Conservation (phyloP, 2,329 filamentous ascomycete genomes). For the Tolypocladium guangdongense region DNA sequence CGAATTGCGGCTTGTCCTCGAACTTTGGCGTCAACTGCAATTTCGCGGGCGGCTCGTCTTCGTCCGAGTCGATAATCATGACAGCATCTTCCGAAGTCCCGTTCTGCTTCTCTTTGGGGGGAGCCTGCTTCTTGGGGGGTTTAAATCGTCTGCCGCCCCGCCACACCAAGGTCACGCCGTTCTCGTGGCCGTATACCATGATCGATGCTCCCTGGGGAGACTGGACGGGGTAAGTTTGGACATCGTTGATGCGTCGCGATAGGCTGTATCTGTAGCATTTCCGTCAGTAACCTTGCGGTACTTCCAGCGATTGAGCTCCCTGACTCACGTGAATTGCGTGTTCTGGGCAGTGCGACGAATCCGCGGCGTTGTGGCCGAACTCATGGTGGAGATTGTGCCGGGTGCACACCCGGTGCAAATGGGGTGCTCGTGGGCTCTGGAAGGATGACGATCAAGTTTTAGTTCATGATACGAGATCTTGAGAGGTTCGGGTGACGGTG, state of each 20-base stretch:
- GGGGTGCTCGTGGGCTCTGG: neutral
- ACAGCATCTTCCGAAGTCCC: slow-evolving; percentile 40
- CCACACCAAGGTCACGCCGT: slow-evolving; percentile 51
- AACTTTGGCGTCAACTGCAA: slow-evolving; percentile 20
- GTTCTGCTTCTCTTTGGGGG: slow-evolving; percentile 35
- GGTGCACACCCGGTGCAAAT: slow-evolving; percentile 4
- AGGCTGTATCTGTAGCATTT: slow-evolving; percentile 42
- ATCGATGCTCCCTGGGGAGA: slow-evolving; percentile 54
- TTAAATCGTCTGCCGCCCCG: slow-evolving; percentile 52
- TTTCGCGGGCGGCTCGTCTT: slow-evolving; percentile 34
- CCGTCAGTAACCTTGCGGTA: slow-evolving; percentile 2
- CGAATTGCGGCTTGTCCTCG: slow-evolving; percentile 48
- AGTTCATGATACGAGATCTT: neutral
- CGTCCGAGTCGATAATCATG: slow-evolving; percentile 55
- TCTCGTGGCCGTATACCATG: slow-evolving; percentile 52
- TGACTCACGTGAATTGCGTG: slow-evolving; percentile 34
- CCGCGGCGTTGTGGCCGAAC: slow-evolving; percentile 22
- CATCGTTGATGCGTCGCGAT: slow-evolving; percentile 44
- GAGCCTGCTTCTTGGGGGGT: slow-evolving; percentile 21
- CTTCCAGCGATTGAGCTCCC: too few relatives aligned
- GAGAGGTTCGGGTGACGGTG: neutral
- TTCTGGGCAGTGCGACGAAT: slow-evolving; percentile 38
- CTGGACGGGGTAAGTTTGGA: slow-evolving; percentile 49
- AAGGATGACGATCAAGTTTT: neutral
- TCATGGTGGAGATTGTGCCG: slow-evolving; percentile 15